phyloP scores from a whole-genome alignment of 768 basidiomycete genomes.

The Termitomyces sp. region DNA sequence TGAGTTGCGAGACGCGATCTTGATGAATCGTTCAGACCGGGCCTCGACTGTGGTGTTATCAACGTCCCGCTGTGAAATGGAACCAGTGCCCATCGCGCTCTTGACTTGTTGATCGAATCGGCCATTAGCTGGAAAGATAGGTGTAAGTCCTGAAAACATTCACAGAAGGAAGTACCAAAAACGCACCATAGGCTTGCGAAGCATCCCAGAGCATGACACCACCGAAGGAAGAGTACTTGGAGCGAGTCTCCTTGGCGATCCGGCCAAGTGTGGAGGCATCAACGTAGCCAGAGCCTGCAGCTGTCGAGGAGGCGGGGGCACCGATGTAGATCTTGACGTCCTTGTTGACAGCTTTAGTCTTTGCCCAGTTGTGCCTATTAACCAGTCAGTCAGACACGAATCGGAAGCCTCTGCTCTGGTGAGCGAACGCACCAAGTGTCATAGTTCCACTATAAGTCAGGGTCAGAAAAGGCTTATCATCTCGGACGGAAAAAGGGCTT shows the following conservation, averaged over 20 bases:
- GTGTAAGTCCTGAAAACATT: neutral
- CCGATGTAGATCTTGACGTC: constrained; percentile 55
- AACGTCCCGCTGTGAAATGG: neutral
- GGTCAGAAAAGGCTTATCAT: neutral
- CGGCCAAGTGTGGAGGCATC: constrained; percentile 33
- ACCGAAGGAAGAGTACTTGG: constrained; percentile 49
- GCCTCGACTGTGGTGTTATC: neutral
- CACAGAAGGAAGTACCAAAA: neutral
- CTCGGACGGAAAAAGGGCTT: neutral
- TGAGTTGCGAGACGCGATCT: neutral
- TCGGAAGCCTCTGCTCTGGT: neutral
- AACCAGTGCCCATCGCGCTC: constrained; percentile 24
- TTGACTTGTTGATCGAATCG: constrained; percentile 39
- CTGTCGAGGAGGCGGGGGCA: constrained; percentile 44
- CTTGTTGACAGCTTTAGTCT: constrained; percentile 43
- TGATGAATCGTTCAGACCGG: neutral
- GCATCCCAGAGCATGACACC: constrained; percentile 43
- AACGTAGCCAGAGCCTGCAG: constrained; percentile 50
- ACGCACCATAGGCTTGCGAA: constrained; percentile 33
- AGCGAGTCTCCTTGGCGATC: constrained; percentile 35
- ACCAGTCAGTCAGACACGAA: neutral
- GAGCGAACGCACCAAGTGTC: constrained; percentile 30
- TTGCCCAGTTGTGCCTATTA: constrained; percentile 51
- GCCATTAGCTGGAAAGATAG: constrained; percentile 26
- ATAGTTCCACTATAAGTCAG: constrained; percentile 35